Conservation (phyloP, 176 grass and related monocot species). For the Musa beccarii region DNA sequence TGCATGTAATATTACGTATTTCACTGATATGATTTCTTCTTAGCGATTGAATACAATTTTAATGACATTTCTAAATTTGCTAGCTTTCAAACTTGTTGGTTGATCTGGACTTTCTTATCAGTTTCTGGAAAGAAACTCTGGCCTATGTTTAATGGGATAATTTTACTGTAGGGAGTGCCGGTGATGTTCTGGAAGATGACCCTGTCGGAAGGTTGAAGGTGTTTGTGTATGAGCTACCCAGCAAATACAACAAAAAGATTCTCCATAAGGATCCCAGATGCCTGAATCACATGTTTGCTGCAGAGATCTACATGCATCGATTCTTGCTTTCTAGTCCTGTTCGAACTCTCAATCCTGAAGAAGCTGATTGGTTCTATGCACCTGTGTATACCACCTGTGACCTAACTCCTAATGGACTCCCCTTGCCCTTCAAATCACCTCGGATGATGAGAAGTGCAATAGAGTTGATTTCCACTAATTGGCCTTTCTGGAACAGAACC, state of each 20-base stretch:
- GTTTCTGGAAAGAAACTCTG: background rate
- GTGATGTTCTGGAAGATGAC: slow-evolving; percentile 83
- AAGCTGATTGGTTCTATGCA: slow-evolving; percentile 78
- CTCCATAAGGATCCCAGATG: slow-evolving; percentile 57
- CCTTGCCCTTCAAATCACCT: slow-evolving; percentile 77
- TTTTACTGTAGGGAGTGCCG: slow-evolving; percentile 61
- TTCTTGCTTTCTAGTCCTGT: slow-evolving; percentile 71
- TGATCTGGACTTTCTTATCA: background rate
- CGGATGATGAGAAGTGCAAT: slow-evolving; percentile 85
- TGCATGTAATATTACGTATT: no score
- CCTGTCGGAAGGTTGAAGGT: slow-evolving; percentile 66
- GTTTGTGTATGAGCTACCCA: slow-evolving; percentile 62
- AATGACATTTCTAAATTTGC: background rate
- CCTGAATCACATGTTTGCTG: slow-evolving; percentile 80
- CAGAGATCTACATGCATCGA: slow-evolving; percentile 79
- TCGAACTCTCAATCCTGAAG: slow-evolving; percentile 62
- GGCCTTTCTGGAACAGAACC: slow-evolving; percentile 85
- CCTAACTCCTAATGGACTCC: slow-evolving; percentile 79
- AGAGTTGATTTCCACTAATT: slow-evolving; percentile 58
- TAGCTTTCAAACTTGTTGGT: background rate
- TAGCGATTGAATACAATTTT: no score
- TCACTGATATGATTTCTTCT: no score
- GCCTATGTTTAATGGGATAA: no score
- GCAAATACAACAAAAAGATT: slow-evolving; percentile 81
- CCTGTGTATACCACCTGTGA: slow-evolving; percentile 81